phyloP scores from a whole-genome alignment of 768 basidiomycete genomes.

The Suillus alpinus region DNA sequence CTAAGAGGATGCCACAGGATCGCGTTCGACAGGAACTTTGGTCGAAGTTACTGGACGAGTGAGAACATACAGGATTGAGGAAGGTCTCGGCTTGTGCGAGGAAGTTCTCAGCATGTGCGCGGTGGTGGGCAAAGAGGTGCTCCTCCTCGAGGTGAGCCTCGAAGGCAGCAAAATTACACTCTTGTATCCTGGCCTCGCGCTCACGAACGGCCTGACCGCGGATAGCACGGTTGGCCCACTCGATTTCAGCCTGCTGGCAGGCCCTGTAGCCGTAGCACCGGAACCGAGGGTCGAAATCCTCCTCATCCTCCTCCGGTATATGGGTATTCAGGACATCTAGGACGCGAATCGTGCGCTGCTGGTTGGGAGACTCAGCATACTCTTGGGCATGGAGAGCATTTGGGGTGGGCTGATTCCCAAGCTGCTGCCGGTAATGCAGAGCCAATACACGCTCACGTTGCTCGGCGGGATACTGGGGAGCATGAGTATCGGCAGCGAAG shows the following conservation, averaged over 20 bases:
- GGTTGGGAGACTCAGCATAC: background rate
- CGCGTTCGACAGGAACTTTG: background rate
- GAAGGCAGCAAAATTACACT: background rate
- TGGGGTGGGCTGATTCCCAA: background rate
- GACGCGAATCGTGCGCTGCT: too few species aligned
- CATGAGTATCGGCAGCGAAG: background rate
- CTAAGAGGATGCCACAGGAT: constrained; percentile 1
- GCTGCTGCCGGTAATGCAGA: background rate
- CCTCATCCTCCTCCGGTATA: background rate
- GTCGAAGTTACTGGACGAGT: background rate
- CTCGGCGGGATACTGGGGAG: constrained; percentile 28
- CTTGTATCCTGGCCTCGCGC: background rate
- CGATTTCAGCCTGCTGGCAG: background rate
- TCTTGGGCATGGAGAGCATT: constrained; percentile 1
- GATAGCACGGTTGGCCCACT: background rate
- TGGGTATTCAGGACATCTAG: too few species aligned
- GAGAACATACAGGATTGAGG: background rate
- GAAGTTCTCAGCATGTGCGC: background rate
- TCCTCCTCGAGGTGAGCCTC: background rate
- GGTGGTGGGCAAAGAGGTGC: background rate
- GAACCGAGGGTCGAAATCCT: too few species aligned
- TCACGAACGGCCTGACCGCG: background rate
- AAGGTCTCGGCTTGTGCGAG: too few species aligned
- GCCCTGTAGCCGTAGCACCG: too few species aligned
- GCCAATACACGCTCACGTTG: background rate